Base-by-base conservation (phyloP, 1,139 yeast genomes). In the Candida neerlandica region DNA sequence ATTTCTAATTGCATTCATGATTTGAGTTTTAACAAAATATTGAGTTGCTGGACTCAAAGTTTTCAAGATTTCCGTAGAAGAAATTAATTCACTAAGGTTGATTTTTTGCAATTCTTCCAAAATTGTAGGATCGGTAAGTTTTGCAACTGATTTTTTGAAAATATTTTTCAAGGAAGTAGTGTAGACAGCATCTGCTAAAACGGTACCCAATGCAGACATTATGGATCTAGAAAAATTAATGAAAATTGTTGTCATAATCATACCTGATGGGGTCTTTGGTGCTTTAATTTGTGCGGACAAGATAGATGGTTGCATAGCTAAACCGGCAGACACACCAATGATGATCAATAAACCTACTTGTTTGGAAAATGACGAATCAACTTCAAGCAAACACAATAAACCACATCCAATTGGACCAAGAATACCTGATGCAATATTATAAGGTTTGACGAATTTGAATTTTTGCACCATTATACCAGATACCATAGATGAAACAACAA, bases 231-330 rank as follows among this genome's bases (percentile, higher is more conserved):
- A 49, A 51, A 71, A 70, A 52, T 66, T 66, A 27, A 69, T 37
- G 43, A 66, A 65, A 4, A 73, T 60, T 2, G 77, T 71, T 5
- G 75, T 62, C 66, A 71, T 58, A 43, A 75, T 73, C 21, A 63
- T 61, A 12, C 71, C 67, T n/a, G 77, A 77, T 5, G 71, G 66
- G 5, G 68, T 59, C 47, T 68, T 65, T 33, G 77, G 77, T 2
- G 77, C 76, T 23, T 61, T 54, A 3, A 72, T 56, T 53, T 71
- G 77, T 2, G 70, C 62, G 1, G 65, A 59, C 15, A 69, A 59
- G 12, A 70, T 49, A 2, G 64, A 45, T n/a, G 67, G 56, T 56
- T 71, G 77, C 64, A 70, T 58, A 46, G 57, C 57, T 5, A 65
- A 46, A 10, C 78, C 78, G 21, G 59, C 52, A 2, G 67, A 64